These are phyloP conservation scores for Alternaria panax DNA, from an alignment of 2,329 filamentous ascomycete species.

Conservation along the genomic window DNA sequence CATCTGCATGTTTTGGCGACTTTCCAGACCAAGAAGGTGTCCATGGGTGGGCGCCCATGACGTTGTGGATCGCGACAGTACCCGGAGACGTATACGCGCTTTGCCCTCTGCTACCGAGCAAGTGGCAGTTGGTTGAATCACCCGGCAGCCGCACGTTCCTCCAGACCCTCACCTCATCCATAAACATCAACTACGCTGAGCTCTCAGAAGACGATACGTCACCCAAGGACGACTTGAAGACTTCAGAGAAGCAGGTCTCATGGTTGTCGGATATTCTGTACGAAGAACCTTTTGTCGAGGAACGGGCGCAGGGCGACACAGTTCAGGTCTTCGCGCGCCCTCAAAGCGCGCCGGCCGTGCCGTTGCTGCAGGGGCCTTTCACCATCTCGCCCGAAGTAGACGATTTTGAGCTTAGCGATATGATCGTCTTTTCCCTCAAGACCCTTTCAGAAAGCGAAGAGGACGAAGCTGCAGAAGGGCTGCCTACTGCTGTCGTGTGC, in stretches of 20 bases:
- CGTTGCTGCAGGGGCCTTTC: conserved; percentile 69
- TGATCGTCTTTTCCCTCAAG: conserved; percentile 62
- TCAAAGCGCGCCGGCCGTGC: conserved; percentile 61
- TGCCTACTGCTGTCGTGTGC: conserved; percentile 66
- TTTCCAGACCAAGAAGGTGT: conserved; percentile 62
- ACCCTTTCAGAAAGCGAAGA: conserved; percentile 60
- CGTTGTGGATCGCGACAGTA: conserved; percentile 94
- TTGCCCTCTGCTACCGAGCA: conserved; percentile 85
- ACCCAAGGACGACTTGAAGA: conserved; percentile 52
- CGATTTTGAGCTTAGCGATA: conserved; percentile 66
- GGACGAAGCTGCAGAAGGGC: conserved; percentile 56
- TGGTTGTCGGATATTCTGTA: conserved; percentile 61
- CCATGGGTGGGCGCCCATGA: conserved; percentile 89
- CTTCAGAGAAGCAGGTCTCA: conserved; percentile 63
- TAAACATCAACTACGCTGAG: conserved; percentile 69
- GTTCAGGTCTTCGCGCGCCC: conserved; percentile 66
- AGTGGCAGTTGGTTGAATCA: conserved; percentile 70
- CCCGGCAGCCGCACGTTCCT: conserved; percentile 69
- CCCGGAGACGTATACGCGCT: conserved; percentile 93
- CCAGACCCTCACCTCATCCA: conserved; percentile 81
- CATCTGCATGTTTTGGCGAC: conserved; percentile 88
- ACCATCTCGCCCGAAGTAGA: conserved; percentile 59
- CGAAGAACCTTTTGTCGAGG: conserved; percentile 58
- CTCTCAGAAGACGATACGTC: conserved; percentile 44
- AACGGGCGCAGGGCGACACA: conserved; percentile 50